Base-by-base conservation (phyloP, 495 filamentous ascomycete genomes). In the Xylaria venustula region DNA sequence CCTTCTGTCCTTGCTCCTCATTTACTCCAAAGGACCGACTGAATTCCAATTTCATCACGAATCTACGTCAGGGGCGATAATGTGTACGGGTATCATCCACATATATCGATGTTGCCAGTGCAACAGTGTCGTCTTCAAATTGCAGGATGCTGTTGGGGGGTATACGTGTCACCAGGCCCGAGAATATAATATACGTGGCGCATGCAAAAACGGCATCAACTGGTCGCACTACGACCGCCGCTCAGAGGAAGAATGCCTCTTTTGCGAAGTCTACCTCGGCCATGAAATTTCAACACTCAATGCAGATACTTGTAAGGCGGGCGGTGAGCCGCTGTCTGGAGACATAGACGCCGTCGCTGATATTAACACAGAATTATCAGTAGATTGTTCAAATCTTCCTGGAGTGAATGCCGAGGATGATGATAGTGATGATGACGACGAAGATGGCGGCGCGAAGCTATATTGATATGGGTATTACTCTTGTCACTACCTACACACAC, bases 31-130 rank as follows among this genome's bases (percentile, higher is more conserved):
- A 1, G 14, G 23, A 19, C n/a, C 28, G 9, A 41, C 44, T 58
- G 34, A 15, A 50, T n/a, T n/a, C n/a, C n/a, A n/a, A n/a, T n/a
- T n/a, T n/a, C n/a, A n/a, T n/a, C n/a, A n/a, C n/a, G n/a, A n/a
- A n/a, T n/a, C n/a, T n/a, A n/a, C n/a, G n/a, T n/a, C n/a, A n/a
- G n/a, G n/a, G n/a, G n/a, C n/a, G n/a, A 59, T 26, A 0, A 71
- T 71, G 69, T 71, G 69, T 11, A 67, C 64, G 0, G 58, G 63
- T 0, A 52, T 57, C 9, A n/a, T 23, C 2, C 61, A 63, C 51
- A 15, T 54, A 0, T 64, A 30, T 42, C 44, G 34, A 2, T 71
- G 69, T 47, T 2, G 19, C 11, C 0, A 8, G 7, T 71, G 69
- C 58, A 7, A 15, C 2, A 58, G 36, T 1, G 34, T 62, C 0